Conservation (phyloP, 2,329 filamentous ascomycete genomes). For the Chrysoporthe cubensis region DNA sequence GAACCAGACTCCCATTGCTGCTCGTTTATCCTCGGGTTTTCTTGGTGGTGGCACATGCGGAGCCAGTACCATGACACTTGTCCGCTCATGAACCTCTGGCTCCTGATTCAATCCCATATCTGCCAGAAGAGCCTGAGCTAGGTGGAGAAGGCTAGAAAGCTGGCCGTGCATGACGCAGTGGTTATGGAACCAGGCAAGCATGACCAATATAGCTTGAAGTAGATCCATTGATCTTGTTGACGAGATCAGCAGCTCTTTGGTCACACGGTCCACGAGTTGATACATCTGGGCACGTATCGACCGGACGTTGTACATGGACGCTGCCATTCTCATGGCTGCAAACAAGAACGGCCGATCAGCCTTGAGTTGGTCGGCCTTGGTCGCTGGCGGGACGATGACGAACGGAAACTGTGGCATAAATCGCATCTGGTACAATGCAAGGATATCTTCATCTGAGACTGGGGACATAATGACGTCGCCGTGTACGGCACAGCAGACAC, state of each 20-base stretch:
- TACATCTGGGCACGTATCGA: constrained; percentile 57
- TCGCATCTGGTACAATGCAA: constrained; percentile 49
- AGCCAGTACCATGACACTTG: constrained; percentile 46
- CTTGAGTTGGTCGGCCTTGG: constrained; percentile 43
- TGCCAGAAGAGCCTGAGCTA: constrained; percentile 51
- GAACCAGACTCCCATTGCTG: constrained; percentile 58
- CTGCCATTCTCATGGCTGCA: constrained; percentile 53
- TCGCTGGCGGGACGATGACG: constrained; percentile 45
- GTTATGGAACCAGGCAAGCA: constrained; percentile 57
- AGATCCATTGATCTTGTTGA: constrained; percentile 56
- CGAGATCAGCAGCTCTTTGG: constrained; percentile 53
- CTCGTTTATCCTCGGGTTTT: constrained; percentile 57
- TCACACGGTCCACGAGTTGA: constrained; percentile 48
- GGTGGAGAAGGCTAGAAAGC: constrained; percentile 52
- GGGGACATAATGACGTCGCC: constrained; percentile 45
- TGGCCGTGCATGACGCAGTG: constrained; percentile 59
- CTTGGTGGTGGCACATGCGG: constrained; percentile 44
- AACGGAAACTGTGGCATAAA: constrained; percentile 52
- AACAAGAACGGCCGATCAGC: constrained; percentile 52
- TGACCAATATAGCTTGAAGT: constrained; percentile 52
- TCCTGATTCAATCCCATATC: constrained; percentile 52
- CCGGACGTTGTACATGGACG: constrained; percentile 49
- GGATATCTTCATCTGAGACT: constrained; percentile 50
- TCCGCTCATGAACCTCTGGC: constrained; percentile 47
- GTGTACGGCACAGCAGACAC: constrained; percentile 50